phyloP scores from a whole-genome alignment of 192 early-diverging fungal genomes.

The Coemansia sp. region DNA sequence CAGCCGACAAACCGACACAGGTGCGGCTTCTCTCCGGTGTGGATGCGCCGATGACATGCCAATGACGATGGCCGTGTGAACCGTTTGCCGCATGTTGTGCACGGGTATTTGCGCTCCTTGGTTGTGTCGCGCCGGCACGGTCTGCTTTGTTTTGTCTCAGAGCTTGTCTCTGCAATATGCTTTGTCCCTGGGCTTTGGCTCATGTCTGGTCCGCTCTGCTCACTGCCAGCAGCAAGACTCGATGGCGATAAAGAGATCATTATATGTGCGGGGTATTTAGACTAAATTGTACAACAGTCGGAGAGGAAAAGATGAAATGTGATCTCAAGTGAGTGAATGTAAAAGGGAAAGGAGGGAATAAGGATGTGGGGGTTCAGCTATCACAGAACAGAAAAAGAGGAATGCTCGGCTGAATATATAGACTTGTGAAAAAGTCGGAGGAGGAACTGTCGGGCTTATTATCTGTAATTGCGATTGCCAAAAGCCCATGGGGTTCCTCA shows the following conservation, averaged over 20 bases:
- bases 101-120: conserved; percentile 52
- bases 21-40: conserved; percentile 56
- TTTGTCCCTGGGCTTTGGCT: not conserved
- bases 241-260: not conserved
- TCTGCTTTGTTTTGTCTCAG: not conserved
- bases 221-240: conserved; percentile 10
- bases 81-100: conserved; percentile 40
- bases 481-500: not conserved
- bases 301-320: not conserved
- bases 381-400: not conserved
- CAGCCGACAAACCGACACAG: conserved; percentile 44
- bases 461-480: conserved; percentile 22
- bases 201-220: not conserved
- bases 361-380: not conserved
- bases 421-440: not conserved
- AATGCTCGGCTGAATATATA: conserved; percentile 17
- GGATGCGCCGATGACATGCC: conserved; percentile 52
- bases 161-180: no score
- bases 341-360: not conserved
- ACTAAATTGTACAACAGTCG: not conserved
- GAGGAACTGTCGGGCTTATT: conserved; percentile 12
- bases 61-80: conserved; percentile 49
- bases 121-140: conserved; percentile 17
- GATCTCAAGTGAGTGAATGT: not conserved
- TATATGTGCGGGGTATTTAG: not conserved